Evolutionary conservation across 495 filamentous ascomycete species (phyloP), one percentile per base, ranked within the genome.

Genomic region (Wilcoxina mikolae): DNA sequence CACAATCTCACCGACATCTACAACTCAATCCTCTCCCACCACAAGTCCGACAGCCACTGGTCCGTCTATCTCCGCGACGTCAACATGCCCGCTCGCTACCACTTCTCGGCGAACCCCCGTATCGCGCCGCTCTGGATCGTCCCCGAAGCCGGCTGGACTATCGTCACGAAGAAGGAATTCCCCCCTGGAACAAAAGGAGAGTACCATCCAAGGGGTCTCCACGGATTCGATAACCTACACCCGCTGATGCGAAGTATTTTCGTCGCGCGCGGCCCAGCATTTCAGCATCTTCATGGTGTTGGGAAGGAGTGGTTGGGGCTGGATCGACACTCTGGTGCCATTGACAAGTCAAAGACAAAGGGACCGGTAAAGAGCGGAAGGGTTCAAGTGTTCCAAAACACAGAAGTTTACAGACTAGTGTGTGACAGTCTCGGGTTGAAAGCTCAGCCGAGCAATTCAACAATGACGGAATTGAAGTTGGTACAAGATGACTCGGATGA

Each of bases 61-160:
- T 86, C 94, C 7, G 79, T 94, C 4, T 94, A 93, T 56, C 80
- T 90, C 4, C 76, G 76, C 17, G 85, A 94, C 59, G 67, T 71
- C 28, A 75, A 83, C 53, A 95, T 95, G 87, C 89, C 89, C 0
- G 80, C 82, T 47, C 77, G 87, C 18, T 95, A 85, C 64, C 88
- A 95, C 65, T 95, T 94, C 66, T 76, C 76, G 1, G 76, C 81
- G 3, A 94, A 89, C 64, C 74, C 82, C 33, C 84, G 89, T 38
- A 95, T 95, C 53, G 89, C 89, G 0, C 89, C 89, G 0, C 68
- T 95, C 0, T 95, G 89, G 89, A 82, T 95, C 42, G 75, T 95
- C 0, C 89, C 89, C 2, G 87, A 89, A 62, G 73, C 86, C 0
- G 89, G 89, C 5, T 95, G 87, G 83, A 86, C 85, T 3, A 79